Evolutionary conservation across 1,139 yeast genomes (phyloP), one percentile per base, ranked within the genome.

Genomic region (Yamadazyma buinensis): DNA sequence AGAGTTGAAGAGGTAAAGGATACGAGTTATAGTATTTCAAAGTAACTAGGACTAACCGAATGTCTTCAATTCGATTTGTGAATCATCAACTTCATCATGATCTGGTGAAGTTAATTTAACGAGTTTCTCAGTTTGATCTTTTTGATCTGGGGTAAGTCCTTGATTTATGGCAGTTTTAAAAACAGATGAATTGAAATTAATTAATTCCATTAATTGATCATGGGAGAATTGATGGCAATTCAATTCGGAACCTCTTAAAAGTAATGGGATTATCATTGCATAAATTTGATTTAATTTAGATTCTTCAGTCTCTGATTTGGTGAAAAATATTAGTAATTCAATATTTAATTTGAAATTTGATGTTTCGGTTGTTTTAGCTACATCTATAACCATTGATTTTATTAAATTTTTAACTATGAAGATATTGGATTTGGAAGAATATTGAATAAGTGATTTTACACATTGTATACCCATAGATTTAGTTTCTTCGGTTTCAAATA

Each of bases 401-500:
- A 51, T 50, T 29, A 64, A 43, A 7, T 46, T 33, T 13, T 47
- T 49, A 13, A 64, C 46, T n/a, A 65, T 54, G 13, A 43, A 54
- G 38, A 44, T 54, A 47, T 41, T 61, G 6, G 39, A 39, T 23
- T 49, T 55, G 12, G 54, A 50, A 2, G 68, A 57, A 13, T 72
- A 55, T 15, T 64, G 67, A 26, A 84, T 65, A 43, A 83, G 64
- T 0, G 80, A 66, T 38, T 72, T 76, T 27, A 82, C 61, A 32
- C 87, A 75, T 42, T 77, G 84, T 5, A 79, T 59, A 1, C 80
- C 72, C 32, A 78, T 64, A 0, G 73, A 49, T 5, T 71, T 58
- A 15, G 41, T 64, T 49, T 26, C 65, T 26, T 32, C 49, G 15
- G 34, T 64, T 31, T 37, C 62, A 52, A 51, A 51, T 54, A 46